phyloP scores from a whole-genome alignment of 805 yeast species.

The Teunomyces funiuensis region DNA sequence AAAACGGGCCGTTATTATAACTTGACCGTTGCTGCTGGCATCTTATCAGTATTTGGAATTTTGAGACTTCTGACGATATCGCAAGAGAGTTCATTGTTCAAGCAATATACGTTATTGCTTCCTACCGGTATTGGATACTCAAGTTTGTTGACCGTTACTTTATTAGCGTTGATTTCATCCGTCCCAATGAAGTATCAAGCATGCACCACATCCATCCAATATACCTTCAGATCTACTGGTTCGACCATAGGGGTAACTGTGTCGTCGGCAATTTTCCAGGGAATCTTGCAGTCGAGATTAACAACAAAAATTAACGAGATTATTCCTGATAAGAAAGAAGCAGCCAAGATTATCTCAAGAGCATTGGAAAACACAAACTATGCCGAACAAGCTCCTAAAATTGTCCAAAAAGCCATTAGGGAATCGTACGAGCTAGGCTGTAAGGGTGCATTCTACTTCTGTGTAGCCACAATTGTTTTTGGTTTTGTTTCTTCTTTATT shows the following conservation, averaged over 20 bases:
- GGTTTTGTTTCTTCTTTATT: constrained; percentile 45
- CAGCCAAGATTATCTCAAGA: constrained; percentile 45
- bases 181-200: constrained; percentile 74
- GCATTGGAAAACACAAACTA: constrained; percentile 61
- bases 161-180: constrained; percentile 74
- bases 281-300: constrained; percentile 34
- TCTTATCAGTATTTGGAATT: constrained; percentile 49
- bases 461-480: constrained; percentile 37
- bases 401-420: constrained; percentile 47
- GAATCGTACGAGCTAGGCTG: constrained; percentile 53
- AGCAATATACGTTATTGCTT: constrained; percentile 46
- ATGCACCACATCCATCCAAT: constrained; percentile 83
- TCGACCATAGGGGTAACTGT: constrained; percentile 79
- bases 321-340: constrained; percentile 32
- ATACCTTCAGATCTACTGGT: constrained; percentile 83
- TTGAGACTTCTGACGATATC: constrained; percentile 29
- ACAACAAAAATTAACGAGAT: constrained; percentile 8
- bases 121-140: constrained; percentile 69
- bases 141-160: constrained; percentile 64
- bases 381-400: constrained; percentile 51
- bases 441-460: constrained; percentile 53
- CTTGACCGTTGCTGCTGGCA: constrained; percentile 41
- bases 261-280: constrained; percentile 66
- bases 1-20: constrained; percentile 70
- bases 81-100: constrained; percentile 28